A percentile compares a stretch with the other conserved stretches of the same genome.
phyloP scores from a whole-genome alignment of 441 rosid genomes.

The Aleurites moluccanus region DNA sequence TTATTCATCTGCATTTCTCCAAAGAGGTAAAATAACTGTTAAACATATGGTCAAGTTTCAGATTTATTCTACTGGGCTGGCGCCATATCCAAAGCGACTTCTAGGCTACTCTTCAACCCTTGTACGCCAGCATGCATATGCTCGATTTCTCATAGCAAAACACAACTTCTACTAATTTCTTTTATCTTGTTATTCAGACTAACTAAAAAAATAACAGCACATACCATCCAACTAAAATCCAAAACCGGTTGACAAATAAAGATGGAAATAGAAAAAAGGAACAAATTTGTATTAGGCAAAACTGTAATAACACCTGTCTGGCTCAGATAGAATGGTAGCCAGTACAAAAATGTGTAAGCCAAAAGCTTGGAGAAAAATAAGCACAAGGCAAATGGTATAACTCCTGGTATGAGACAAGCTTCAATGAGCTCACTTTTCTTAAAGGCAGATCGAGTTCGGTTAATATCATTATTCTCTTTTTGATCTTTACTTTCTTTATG shows the following conservation, averaged over 20 bases:
- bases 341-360: conserved; percentile 88
- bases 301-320: conserved; percentile 61
- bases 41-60: neutral
- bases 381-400: conserved; percentile 84
- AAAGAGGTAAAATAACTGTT: neutral
- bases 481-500: conserved; percentile 21
- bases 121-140: neutral
- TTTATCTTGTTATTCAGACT: neutral
- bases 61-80: neutral
- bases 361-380: conserved; percentile 91
- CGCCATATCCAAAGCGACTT: neutral
- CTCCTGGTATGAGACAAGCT: conserved; percentile 94
- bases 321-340: conserved; percentile 92
- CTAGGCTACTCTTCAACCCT: neutral
- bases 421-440: conserved; percentile 70
- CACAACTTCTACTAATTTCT: neutral
- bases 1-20: neutral
- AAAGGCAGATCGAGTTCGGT: conserved; percentile 37
- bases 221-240: neutral
- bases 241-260: neutral
- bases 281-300: no score
- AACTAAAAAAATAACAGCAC: neutral
- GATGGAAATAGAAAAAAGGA: neutral
- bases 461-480: conserved; percentile 10
- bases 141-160: neutral